Base-by-base conservation (phyloP, 129 eudicot genomes). In the Solidago caesia region DNA sequence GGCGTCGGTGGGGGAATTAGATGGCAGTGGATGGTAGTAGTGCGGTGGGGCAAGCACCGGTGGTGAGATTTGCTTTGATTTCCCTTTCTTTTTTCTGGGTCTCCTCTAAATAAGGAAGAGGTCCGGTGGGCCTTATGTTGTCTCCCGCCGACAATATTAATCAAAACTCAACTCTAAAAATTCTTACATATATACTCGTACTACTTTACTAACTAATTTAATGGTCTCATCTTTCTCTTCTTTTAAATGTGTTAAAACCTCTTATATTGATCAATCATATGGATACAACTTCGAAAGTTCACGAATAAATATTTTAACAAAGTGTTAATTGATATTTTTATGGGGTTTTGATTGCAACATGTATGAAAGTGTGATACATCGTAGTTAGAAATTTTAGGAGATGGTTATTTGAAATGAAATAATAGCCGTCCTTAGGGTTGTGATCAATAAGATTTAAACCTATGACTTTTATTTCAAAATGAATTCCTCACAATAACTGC, bases 51-150 rank as follows among this genome's bases (percentile, higher is more conserved):
- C 45, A 53, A n/a, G 25, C 49, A 66, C 7, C 9, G 66, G 65
- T 64, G 66, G 65, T 64, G 26, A 42, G 55, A 75, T 51, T 7
- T 43, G 72, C 21, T 41, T 16, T 10, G 64, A 64, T 66, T 55
- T 73, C 69, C 15, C 33, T 74, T 47, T 33, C 7, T 8, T 48
- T 58, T 62, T 46, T 63, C 13, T 21, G 68, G 5, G 25, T 11
- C 45, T 72, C 75, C 69, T 68, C 61, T 77, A 46, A 77, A 77
- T 77, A 68, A 67, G 80, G 75, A 77, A 68, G 63, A 57, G 75
- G 75, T 14, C 68, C 55, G 61, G 61, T 68, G 69, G 80, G 62
- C 69, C 80, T 3, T 41, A 16, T 5, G 0, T 25, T 57, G 60
- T 57, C 44, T 33, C 29, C 58, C 69, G 60, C 80, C 80, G 75